phyloP scores from a whole-genome alignment of 371 early-diverging fungal genomes.

The Funneliformis caledonium region DNA sequence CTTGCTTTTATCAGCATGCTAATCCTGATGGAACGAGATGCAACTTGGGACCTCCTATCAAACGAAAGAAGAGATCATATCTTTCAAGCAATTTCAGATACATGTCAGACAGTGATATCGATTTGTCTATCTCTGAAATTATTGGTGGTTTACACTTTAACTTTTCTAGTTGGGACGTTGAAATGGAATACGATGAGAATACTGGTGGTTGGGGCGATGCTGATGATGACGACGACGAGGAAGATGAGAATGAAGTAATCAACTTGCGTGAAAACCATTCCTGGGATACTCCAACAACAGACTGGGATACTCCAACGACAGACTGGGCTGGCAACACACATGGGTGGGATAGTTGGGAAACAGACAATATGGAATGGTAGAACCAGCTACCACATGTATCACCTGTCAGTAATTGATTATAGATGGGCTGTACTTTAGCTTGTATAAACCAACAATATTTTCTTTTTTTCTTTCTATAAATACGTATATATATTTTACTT shows the following conservation, averaged over 20 bases:
- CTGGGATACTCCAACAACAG: background rate
- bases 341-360: background rate
- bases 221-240: background rate
- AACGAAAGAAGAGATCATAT: conserved; percentile 8
- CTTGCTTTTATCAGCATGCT: conserved; percentile 22
- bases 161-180: conserved; percentile 15
- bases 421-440: background rate
- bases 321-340: background rate
- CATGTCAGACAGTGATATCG: background rate
- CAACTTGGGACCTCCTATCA: conserved; percentile 12
- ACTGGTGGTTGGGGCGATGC: background rate
- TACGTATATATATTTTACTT: background rate
- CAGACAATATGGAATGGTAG: background rate
- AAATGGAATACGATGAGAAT: background rate
- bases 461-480: background rate
- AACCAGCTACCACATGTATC: background rate
- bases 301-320: background rate
- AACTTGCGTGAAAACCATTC: too few species aligned
- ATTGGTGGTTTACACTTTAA: background rate
- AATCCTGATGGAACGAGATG: conserved; percentile 36
- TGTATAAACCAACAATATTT: background rate
- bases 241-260: background rate
- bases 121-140: conserved; percentile 15
- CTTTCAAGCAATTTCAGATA: conserved; percentile 6
- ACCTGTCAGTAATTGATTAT: background rate